Conservation (phyloP, 2,329 filamentous ascomycete genomes). For the Pyrenophora tritici-repentis region DNA sequence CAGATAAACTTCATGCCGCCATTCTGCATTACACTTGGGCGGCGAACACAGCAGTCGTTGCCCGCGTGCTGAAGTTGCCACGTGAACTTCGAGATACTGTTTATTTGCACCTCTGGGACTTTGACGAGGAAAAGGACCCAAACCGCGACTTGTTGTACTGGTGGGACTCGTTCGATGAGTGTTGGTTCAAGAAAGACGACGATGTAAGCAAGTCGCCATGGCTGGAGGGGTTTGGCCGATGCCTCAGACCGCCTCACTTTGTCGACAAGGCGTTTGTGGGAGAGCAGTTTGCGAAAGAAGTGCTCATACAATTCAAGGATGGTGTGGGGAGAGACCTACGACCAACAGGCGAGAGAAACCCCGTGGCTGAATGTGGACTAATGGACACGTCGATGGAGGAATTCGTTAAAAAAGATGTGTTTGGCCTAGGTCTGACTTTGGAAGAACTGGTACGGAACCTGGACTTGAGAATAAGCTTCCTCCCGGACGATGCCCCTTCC, state of each 20-base stretch:
- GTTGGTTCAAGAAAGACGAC: constrained; percentile 3
- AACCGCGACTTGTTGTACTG: constrained; percentile 7
- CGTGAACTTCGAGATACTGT: constrained; percentile 12
- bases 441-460: constrained; percentile 9
- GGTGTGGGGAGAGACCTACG: constrained; percentile 9
- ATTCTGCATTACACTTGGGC: constrained; percentile 1
- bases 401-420: constrained; percentile 11
- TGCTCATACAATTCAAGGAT: constrained; percentile 4
- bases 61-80: constrained; percentile 5
- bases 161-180: constrained; percentile 9
- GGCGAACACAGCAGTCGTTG: constrained; percentile 3
- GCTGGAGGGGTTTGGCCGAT: not conserved
- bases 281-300: constrained; percentile 1
- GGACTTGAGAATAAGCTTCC: constrained; percentile 10
- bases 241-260: constrained; percentile 10
- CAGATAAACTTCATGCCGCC: not conserved
- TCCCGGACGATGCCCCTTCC: not conserved
- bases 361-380: constrained; percentile 1
- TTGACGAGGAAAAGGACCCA: not conserved
- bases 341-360: not conserved
- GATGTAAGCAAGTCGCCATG: not conserved
- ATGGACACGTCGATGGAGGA: constrained; percentile 4
- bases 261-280: constrained; percentile 11
- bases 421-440: constrained; percentile 7
- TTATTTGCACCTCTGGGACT: constrained; percentile 8